Evolutionary conservation across 176 grass and related monocot species (phyloP).

Genomic region (Ananas comosus): DNA sequence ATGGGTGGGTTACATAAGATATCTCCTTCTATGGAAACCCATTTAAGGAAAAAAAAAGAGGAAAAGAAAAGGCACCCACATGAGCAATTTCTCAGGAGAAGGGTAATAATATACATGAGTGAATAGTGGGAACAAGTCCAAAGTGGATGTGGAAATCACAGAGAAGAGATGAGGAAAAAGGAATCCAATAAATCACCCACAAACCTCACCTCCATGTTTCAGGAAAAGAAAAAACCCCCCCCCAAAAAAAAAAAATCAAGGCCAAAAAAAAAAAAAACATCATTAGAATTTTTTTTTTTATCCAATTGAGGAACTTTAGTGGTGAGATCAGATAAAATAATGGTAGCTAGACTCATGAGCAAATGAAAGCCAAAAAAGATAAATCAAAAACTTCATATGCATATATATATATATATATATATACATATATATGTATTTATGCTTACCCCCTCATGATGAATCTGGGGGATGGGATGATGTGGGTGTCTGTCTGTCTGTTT

Average conservation of each 20-base stretch:
- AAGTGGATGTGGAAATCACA: slow-evolving; percentile 48
- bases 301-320: too few species aligned
- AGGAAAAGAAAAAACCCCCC: neutral
- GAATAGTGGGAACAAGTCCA: slow-evolving; percentile 26
- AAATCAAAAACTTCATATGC: too few species aligned
- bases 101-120: slow-evolving; percentile 3
- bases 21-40: neutral
- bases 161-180: neutral
- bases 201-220: neutral
- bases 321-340: too few species aligned
- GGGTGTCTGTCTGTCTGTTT: neutral
- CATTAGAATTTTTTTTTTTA: too few species aligned
- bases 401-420: too few species aligned
- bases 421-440: too few species aligned
- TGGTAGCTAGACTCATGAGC: too few species aligned
- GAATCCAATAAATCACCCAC: neutral
- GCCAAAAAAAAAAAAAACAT: neutral
- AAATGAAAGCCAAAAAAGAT: too few species aligned
- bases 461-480: neutral
- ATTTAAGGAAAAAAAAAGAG: slow-evolving; percentile 27
- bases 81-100: slow-evolving; percentile 29
- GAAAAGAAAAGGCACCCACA: slow-evolving; percentile 21
- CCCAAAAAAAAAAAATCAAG: neutral
- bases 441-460: neutral
- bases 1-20: slow-evolving; percentile 12